Evolutionary conservation across 371 early-diverging fungal genomes (phyloP).

Genomic region (Capniomyces stellatus): DNA sequence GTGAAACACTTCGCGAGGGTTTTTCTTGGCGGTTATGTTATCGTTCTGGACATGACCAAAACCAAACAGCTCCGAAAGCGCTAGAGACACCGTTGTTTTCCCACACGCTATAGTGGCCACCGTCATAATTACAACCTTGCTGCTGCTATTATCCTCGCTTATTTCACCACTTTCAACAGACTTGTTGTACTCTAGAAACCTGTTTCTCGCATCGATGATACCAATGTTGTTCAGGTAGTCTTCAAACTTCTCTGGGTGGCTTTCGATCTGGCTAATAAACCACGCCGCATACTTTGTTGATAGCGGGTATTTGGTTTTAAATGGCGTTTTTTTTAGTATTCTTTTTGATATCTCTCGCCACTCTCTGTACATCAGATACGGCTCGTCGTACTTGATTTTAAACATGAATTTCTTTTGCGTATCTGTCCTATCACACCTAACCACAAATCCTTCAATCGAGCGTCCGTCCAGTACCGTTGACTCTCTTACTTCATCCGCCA

Average conservation of each 20-base stretch:
- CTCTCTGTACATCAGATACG: conserved; percentile 83
- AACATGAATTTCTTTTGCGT: conserved; percentile 38
- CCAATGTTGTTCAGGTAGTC: conserved; percentile 49
- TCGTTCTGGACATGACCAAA: conserved; percentile 58
- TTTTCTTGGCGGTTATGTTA: conserved; percentile 35
- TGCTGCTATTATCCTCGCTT: conserved; percentile 1
- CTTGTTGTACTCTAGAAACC: conserved; percentile 38
- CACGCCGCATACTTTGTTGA: conserved; percentile 57
- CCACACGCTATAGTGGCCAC: conserved; percentile 56
- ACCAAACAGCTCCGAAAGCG: conserved; percentile 31
- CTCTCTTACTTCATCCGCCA: conserved; percentile 42
- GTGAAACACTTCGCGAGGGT: conserved; percentile 29
- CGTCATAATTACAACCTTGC: conserved; percentile 42
- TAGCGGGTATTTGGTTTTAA: conserved; percentile 33
- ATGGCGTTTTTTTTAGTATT: conserved; percentile 20
- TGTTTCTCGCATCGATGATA: conserved; percentile 52
- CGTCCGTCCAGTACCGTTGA: conserved; percentile 42
- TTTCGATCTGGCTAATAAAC: conserved; percentile 35
- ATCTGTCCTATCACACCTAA: conserved; percentile 42
- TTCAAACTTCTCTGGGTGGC: conserved; percentile 50
- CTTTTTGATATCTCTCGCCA: conserved; percentile 79
- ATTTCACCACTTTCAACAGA: neutral
- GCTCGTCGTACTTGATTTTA: conserved; percentile 85
- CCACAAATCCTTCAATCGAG: conserved; percentile 80
- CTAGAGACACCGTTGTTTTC: conserved; percentile 44